Evolutionary conservation across 352 stramenopile species (phyloP).

Genomic region (Discostella stelligera): DNA sequence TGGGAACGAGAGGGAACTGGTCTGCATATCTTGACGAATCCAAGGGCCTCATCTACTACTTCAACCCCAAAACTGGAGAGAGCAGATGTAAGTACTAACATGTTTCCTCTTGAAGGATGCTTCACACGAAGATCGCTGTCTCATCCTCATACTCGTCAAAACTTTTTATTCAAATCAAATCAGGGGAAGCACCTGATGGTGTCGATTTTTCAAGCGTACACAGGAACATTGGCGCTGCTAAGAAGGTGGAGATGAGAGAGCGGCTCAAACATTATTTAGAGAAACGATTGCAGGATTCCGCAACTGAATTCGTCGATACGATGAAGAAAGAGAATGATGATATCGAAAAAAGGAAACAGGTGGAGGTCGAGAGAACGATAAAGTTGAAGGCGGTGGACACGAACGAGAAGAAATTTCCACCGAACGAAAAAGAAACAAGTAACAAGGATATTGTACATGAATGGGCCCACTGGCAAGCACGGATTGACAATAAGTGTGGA

Average conservation of each 20-base stretch:
- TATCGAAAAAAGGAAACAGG: neutral
- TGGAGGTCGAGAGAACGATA: neutral
- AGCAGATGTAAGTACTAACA: slow-evolving; percentile 26
- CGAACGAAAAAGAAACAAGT: neutral
- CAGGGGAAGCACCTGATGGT: slow-evolving; percentile 24
- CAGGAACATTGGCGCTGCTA: slow-evolving; percentile 17
- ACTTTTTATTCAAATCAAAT: neutral
- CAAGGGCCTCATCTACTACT: slow-evolving; percentile 45
- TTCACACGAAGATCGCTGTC: neutral
- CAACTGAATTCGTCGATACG: slow-evolving; percentile 11
- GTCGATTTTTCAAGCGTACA: slow-evolving; percentile 19
- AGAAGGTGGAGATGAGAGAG: slow-evolving; percentile 44
- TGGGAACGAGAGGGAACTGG: slow-evolving; percentile 22
- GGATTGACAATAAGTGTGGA: slow-evolving; percentile 34
- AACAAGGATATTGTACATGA: slow-evolving; percentile 19
- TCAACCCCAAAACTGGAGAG: slow-evolving; percentile 26
- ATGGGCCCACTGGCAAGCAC: slow-evolving; percentile 15
- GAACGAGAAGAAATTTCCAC: slow-evolving; percentile 4
- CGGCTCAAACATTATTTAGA: slow-evolving; percentile 36
- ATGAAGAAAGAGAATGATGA: slow-evolving; percentile 15
- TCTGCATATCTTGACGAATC: slow-evolving; percentile 38
- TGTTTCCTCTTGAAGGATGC: neutral
- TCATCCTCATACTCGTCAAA: neutral
- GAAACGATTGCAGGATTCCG: slow-evolving; percentile 23
- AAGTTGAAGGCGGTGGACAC: neutral